Evolutionary conservation across 306 rosid genomes (phyloP), one percentile per base, ranked within the genome.

Genomic region (Cicer judaicum): DNA sequence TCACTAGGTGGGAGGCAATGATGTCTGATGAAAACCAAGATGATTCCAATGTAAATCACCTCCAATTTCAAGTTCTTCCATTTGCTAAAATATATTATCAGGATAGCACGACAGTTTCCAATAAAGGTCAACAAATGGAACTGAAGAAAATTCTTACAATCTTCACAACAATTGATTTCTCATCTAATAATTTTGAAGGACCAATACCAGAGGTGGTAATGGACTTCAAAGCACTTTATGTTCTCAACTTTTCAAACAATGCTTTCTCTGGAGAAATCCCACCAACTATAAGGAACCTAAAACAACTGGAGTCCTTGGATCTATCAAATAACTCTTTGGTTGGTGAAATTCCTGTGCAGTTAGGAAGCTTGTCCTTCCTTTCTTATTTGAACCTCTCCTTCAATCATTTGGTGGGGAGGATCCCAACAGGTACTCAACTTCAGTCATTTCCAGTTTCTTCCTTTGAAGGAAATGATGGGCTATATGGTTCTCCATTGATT

Each of bases 351-450:
- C 87, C 91, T 10, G 0, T 18, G 0, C 11, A 60, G 4, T 50
- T 84, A 8, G 74, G 75, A 56, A 62, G 11, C 0, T 12, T 84
- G 1, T 18, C 5, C 5, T 87, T 84, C 43, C 74, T 84, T 34
- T 41, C 72, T 7, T 15, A 57, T 10, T 7, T 80, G 21, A 83
- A 83, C 12, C 77, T 84, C 10, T 81, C 88, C 0, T 53, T 29
- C 6, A 88, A 86, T 75, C 83, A 63, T 6, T 19, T 86, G 2
- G 78, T 7, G 1, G 86, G 88, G 2, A 62, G 2, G 48, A 87
- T 87, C 36, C 84, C 85, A 0, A 18, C 43, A 0, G 63, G 83
- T 1, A 79, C 80, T n/a, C 91, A 87, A 63, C 47, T 87, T 12
- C 68, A 52, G n/a, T 19, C 87, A 41, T 88, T 88, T n/a, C 29